These are phyloP conservation scores for Leccinum fuscescens DNA, from an alignment of 1,284 basidiomycete species.

Conservation along the genomic window DNA sequence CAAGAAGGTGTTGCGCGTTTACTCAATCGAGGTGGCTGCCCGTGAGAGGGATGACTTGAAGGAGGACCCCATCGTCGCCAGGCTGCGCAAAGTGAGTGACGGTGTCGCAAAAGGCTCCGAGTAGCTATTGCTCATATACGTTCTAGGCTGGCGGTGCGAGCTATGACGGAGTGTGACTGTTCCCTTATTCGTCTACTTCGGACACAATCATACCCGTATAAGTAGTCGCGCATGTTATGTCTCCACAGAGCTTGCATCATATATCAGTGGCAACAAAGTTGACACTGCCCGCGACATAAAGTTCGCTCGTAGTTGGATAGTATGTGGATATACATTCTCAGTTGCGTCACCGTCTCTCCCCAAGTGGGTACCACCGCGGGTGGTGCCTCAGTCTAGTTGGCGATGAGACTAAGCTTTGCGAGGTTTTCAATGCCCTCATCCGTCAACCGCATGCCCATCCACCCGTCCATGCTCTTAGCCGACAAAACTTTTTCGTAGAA, in stretches of 20 bases:
- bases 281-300: conserved; percentile 19
- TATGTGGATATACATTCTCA: conserved; percentile 4
- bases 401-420: conserved; percentile 39
- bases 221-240: conserved; percentile 17
- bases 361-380: conserved; percentile 6
- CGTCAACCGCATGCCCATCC: conserved; percentile 88
- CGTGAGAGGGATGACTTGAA: conserved; percentile 78
- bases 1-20: conserved; percentile 74
- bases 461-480: conserved; percentile 76
- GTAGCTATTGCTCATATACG: conserved; percentile 8
- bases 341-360: neutral
- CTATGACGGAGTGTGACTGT: conserved; percentile 70
- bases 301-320: neutral
- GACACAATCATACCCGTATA: conserved; percentile 7
- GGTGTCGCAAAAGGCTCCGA: conserved; percentile 3
- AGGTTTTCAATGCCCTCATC: conserved; percentile 66
- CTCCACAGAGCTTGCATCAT: conserved; percentile 15
- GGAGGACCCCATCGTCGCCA: conserved; percentile 73
- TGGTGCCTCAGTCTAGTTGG: conserved; percentile 17
- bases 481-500: conserved; percentile 84
- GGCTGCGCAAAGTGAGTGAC: conserved; percentile 67
- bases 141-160: conserved; percentile 75
- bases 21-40: conserved; percentile 84
- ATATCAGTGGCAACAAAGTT: conserved; percentile 24
- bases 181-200: conserved; percentile 15